Base-by-base conservation (phyloP, 768 basidiomycete genomes). In the Rhodotorula taiwanensis region DNA sequence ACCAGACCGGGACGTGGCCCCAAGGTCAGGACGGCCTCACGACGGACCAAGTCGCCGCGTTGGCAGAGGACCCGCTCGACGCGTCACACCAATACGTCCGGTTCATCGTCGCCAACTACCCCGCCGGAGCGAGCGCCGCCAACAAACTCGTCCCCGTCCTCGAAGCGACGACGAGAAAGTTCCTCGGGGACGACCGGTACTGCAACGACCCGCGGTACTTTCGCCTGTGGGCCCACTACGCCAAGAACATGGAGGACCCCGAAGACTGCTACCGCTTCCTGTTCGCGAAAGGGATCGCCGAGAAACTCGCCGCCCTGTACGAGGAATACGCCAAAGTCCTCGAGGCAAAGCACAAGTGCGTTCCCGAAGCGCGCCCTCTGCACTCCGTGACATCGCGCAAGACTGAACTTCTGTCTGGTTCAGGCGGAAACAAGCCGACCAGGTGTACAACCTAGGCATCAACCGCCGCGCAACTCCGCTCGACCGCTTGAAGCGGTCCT, bases 201-300 rank as follows among this genome's bases (percentile, higher is more conserved):
- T 71, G 72, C 52, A 84, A 83, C 55, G 93, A 98, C 78, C 77
- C 90, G 54, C 82, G 94, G 45, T 95, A 97, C 76, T 80, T 97
- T 52, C 89, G 90, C 74, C 76, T 97, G 25, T 99, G 95, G 95
- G 82, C 85, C 27, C 80, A 87, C 52, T 92, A 94, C 74, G 86
- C 92, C 15, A 83, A 83, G 57, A 82, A 87, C 72, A 83, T 89
- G 57, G 86, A 91, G 71, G 81, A 83, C 70, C 79, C 85, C 6
- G 79, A 81, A 23, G 82, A 92, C 75, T 81, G 89, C 69, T 97
- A 89, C 76, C 82, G 84, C 67, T 98, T 92, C 77, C 76, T 97
- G 74, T 80, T 95, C 67, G 86, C 85, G 9, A 92, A 91, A 71
- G 90, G 95, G 70, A 87, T 98, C 69, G 95, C 91, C 34, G 81